These are phyloP conservation scores for Thraustochytrium striatum DNA, from an alignment of 352 stramenopile genomes.

Conservation along the genomic window DNA sequence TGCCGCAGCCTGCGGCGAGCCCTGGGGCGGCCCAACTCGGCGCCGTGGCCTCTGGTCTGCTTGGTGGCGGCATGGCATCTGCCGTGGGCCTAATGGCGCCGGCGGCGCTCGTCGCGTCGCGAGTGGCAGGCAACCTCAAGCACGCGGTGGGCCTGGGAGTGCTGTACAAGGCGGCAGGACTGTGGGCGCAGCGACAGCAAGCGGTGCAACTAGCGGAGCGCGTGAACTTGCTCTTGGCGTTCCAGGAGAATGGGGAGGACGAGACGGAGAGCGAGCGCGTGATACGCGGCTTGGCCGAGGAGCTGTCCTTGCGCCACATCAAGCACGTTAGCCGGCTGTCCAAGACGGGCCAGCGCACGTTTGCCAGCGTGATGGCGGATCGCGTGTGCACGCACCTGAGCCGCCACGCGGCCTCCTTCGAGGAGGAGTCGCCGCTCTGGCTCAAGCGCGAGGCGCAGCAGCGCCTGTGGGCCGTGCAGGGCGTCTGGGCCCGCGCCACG, in stretches of 20 bases:
- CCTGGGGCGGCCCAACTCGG: background rate
- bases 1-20: too few relatives aligned
- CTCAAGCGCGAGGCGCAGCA: background rate
- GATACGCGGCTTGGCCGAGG: slow-evolving; percentile 15
- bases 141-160: too few relatives aligned
- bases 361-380: slow-evolving; percentile 34
- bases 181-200: too few relatives aligned
- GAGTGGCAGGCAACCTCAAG: background rate
- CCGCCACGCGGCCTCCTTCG: slow-evolving; percentile 8
- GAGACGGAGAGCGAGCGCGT: slow-evolving; percentile 37
- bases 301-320: slow-evolving; percentile 16
- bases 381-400: slow-evolving; percentile 13
- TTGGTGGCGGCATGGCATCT: background rate
- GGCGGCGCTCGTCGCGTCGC: background rate
- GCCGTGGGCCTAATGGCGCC: background rate
- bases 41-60: background rate
- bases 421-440: background rate
- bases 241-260: slow-evolving; percentile 32
- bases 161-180: too few relatives aligned
- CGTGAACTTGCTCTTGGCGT: slow-evolving; percentile 19
- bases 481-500: background rate
- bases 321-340: slow-evolving; percentile 36
- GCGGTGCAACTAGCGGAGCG: slow-evolving; percentile 53
- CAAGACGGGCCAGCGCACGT: slow-evolving; percentile 16
- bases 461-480: background rate